A percentile compares a stretch with the other conserved stretches of the same genome.
phyloP scores from a whole-genome alignment of 1,139 yeast species.

The Pichia cactophila region DNA sequence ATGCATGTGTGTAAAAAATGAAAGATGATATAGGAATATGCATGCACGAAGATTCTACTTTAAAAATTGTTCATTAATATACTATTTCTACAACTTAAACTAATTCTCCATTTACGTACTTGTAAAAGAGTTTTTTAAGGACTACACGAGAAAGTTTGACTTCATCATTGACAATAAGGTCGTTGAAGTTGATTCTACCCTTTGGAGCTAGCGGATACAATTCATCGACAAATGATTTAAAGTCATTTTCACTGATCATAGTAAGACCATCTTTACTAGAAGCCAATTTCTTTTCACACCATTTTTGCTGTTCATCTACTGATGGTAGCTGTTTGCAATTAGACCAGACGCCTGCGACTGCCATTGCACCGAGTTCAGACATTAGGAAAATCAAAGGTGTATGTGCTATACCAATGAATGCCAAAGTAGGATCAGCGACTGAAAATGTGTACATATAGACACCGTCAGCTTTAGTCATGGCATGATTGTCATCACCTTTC shows the following conservation, averaged over 20 bases:
- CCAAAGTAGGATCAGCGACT: constrained; percentile 36
- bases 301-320: neutral
- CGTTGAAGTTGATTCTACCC: neutral
- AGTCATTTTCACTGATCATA: neutral
- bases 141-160: neutral
- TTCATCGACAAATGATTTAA: neutral
- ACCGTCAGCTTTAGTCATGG: constrained; percentile 23
- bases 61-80: too few relatives aligned
- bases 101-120: neutral
- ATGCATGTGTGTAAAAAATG: neutral
- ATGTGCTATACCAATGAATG: constrained; percentile 33
- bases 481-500: constrained; percentile 10
- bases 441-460: constrained; percentile 34
- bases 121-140: neutral
- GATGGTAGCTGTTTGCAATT: neutral
- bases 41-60: neutral
- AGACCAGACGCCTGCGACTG: neutral
- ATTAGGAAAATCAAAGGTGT: constrained; percentile 36
- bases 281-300: neutral
- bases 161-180: neutral
- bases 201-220: neutral
- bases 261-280: neutral
- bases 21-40: neutral
- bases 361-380: constrained; percentile 25
- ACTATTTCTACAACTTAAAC: neutral